Percentiles rank a stretch among this genome's conserved stretches.
phyloP scores from a whole-genome alignment of 2,329 filamentous ascomycete genomes.

The Arthroderma uncinatum region DNA sequence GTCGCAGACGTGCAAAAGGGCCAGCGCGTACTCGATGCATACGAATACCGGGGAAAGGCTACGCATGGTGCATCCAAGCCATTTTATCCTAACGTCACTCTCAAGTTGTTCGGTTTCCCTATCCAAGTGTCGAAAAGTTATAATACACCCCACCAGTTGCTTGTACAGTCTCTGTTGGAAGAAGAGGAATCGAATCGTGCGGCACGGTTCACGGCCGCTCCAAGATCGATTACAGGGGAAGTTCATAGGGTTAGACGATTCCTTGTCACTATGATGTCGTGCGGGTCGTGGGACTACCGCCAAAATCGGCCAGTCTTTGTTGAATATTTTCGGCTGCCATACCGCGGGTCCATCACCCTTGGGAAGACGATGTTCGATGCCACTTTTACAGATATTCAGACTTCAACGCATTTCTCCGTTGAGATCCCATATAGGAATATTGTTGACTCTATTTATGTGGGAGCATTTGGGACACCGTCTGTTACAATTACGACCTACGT shows the following conservation, averaged over 20 bases:
- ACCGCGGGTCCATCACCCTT: conserved; percentile 30
- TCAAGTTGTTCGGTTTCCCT: conserved; percentile 15
- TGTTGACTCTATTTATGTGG: conserved; percentile 16
- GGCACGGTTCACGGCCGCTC: conserved; percentile 1
- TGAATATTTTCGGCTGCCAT: conserved; percentile 16
- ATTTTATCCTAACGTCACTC: not conserved
- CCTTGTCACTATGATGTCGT: conserved; percentile 26
- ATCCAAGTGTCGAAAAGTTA: conserved; percentile 16
- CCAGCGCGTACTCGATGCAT: conserved; percentile 11
- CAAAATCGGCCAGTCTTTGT: conserved; percentile 33
- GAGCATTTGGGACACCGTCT: conserved; percentile 12
- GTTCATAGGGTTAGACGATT: conserved; percentile 13
- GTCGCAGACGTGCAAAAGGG: conserved; percentile 17
- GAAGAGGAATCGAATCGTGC: conserved; percentile 16
- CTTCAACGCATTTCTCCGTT: conserved; percentile 32
- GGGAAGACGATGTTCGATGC: conserved; percentile 36
- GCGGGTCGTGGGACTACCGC: conserved; percentile 41
- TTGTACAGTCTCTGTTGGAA: conserved; percentile 12
- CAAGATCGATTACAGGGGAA: conserved; percentile 6
- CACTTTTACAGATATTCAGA: conserved; percentile 30
- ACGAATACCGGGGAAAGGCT: conserved; percentile 13
- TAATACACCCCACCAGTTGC: conserved; percentile 15
- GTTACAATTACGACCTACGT: conserved; percentile 37
- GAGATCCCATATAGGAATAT: conserved; percentile 19
- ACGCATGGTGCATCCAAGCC: not conserved